Evolutionary conservation across 768 basidiomycete genomes (phyloP).

Genomic region (Paxillus involutus): DNA sequence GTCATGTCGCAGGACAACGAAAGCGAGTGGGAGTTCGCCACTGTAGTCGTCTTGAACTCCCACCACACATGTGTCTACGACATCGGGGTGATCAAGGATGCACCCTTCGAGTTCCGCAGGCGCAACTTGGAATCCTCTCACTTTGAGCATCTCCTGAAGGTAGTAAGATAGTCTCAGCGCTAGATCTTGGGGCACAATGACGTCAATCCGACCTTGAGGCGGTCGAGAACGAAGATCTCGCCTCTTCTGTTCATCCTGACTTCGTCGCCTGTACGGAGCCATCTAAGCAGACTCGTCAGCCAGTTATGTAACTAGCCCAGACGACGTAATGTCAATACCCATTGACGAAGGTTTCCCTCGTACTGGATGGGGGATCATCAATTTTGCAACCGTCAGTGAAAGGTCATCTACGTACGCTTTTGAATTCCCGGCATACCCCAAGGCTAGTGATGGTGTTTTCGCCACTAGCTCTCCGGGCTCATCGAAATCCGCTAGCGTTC

Average conservation of each 20-base stretch:
- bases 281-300: slow-evolving; percentile 33
- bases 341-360: slow-evolving; percentile 47
- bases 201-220: slow-evolving; percentile 50
- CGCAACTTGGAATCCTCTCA: slow-evolving; percentile 52
- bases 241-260: slow-evolving; percentile 60
- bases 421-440: slow-evolving; percentile 58
- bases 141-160: slow-evolving; percentile 48
- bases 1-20: slow-evolving; percentile 50
- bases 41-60: slow-evolving; percentile 74
- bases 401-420: slow-evolving; percentile 53
- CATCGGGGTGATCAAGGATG: slow-evolving; percentile 58
- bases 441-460: slow-evolving; percentile 57
- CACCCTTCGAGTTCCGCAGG: slow-evolving; percentile 70
- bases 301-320: not conserved
- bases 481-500: slow-evolving; percentile 51
- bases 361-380: slow-evolving; percentile 37
- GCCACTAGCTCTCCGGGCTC: slow-evolving; percentile 66
- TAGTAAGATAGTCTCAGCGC: not conserved
- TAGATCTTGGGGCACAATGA: not conserved
- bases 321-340: slow-evolving; percentile 25
- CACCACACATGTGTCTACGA: slow-evolving; percentile 64
- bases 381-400: not conserved
- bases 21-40: slow-evolving; percentile 61
- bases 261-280: slow-evolving; percentile 74
- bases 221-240: slow-evolving; percentile 71